Conservation (phyloP, 2,329 filamentous ascomycete genomes). For the Aspergillus pseudonomiae region DNA sequence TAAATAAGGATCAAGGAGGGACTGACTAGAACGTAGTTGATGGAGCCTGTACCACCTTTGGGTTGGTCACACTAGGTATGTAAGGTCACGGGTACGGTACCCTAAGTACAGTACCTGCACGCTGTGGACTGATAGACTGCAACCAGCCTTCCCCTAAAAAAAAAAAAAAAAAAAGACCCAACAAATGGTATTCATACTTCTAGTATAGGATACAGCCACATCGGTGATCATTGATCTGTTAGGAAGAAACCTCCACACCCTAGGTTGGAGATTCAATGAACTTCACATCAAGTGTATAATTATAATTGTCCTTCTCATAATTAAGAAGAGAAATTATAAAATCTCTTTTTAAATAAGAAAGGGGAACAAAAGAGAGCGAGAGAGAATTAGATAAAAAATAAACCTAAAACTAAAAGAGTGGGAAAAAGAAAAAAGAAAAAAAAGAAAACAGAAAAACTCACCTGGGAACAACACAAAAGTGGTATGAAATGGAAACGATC, state of each 20-base stretch:
- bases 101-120: neutral
- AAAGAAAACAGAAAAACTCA: neutral
- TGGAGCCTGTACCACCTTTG: neutral
- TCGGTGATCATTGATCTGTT: neutral
- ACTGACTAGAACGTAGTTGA: neutral
- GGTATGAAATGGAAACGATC: constrained; percentile 3
- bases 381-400: neutral
- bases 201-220: neutral
- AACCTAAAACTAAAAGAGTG: neutral
- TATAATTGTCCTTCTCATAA: neutral
- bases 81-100: constrained; percentile 1
- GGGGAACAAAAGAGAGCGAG: neutral
- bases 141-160: neutral
- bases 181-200: neutral
- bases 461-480: constrained; percentile 3
- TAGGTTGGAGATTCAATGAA: neutral
- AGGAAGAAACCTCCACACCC: neutral
- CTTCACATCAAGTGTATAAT: neutral
- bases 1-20: neutral
- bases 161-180: neutral
- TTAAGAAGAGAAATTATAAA: neutral
- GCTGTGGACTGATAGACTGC: constrained; percentile 1
- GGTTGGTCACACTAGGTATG: neutral
- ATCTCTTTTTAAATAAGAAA: neutral
- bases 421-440: neutral